A percentile compares a stretch with the other conserved stretches of the same genome.
Evolutionary conservation across 768 basidiomycete species (phyloP).

Genomic region (Boletus reticulatus): DNA sequence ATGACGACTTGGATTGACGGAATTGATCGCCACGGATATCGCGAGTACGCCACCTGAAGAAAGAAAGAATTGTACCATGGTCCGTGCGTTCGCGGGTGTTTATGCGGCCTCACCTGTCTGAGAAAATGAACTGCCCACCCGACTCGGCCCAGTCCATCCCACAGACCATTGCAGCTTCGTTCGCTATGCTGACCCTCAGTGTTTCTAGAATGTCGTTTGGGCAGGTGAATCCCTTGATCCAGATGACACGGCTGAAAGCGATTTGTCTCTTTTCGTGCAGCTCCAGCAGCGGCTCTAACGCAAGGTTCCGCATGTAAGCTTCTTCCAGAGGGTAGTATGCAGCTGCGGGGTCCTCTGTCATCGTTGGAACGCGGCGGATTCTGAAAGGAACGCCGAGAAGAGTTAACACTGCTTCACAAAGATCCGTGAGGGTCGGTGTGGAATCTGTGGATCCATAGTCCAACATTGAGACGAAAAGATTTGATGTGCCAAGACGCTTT

Average conservation of each 20-base stretch:
- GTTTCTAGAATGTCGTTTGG: conserved; percentile 98
- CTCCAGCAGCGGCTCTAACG: conserved; percentile 86
- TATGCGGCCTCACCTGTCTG: conserved; percentile 68
- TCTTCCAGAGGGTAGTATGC: conserved; percentile 97
- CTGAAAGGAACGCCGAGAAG: conserved; percentile 92
- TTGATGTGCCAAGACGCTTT: conserved; percentile 81
- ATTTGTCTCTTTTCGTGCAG: conserved; percentile 73
- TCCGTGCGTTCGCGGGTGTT: no score
- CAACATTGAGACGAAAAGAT: conserved; percentile 96
- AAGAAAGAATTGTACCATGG: neutral
- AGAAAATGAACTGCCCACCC: conserved; percentile 96
- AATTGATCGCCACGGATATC: conserved; percentile 99
- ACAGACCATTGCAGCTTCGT: conserved; percentile 97
- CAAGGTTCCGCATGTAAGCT: conserved; percentile 90
- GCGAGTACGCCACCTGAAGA: conserved; percentile 86
- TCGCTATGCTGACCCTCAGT: conserved; percentile 83
- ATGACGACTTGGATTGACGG: conserved; percentile 92
- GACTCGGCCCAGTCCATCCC: conserved; percentile 99
- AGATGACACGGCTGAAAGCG: conserved; percentile 87
- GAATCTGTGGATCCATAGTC: conserved; percentile 96
- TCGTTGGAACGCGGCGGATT: conserved; percentile 86
- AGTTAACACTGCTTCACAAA: conserved; percentile 93
- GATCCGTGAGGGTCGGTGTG: conserved; percentile 89
- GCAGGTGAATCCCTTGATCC: conserved; percentile 99
- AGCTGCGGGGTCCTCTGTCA: conserved; percentile 85